These are phyloP conservation scores for Raffaelea arxii DNA, from an alignment of 2,329 filamentous ascomycete species.

Conservation along the genomic window DNA sequence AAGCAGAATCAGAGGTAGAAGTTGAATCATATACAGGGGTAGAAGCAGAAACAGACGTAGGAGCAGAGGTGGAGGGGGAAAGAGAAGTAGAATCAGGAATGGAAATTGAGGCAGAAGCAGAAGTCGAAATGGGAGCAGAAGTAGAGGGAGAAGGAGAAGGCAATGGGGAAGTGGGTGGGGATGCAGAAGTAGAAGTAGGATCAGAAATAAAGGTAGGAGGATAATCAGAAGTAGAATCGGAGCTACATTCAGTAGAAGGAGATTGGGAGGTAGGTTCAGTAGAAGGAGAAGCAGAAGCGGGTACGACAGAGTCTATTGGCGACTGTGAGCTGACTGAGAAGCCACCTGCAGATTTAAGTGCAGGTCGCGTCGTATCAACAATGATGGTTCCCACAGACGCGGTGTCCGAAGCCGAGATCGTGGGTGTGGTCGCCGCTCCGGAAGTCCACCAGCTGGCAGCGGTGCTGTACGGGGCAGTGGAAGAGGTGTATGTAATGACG, in stretches of 20 bases:
- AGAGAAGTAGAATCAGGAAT: neutral
- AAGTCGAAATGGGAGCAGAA: no score
- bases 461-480: neutral
- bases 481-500: neutral
- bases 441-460: conserved; percentile 5
- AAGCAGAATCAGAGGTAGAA: neutral
- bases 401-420: neutral
- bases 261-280: no score
- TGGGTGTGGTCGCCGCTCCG: neutral
- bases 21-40: neutral
- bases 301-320: no score
- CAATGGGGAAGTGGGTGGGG: neutral
- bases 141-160: neutral
- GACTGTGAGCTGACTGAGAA: neutral
- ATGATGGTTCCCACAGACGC: conserved; percentile 5
- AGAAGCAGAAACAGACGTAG: conserved; percentile 2
- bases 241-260: neutral
- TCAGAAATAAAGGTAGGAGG: no score
- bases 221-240: no score
- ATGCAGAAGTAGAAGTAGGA: neutral
- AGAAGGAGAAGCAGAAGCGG: neutral
- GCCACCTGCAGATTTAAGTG: neutral
- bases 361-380: conserved; percentile 3
- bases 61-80: neutral
- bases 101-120: no score